Conservation (phyloP, 179 eudicot genomes). For the Camellia oleifera region DNA sequence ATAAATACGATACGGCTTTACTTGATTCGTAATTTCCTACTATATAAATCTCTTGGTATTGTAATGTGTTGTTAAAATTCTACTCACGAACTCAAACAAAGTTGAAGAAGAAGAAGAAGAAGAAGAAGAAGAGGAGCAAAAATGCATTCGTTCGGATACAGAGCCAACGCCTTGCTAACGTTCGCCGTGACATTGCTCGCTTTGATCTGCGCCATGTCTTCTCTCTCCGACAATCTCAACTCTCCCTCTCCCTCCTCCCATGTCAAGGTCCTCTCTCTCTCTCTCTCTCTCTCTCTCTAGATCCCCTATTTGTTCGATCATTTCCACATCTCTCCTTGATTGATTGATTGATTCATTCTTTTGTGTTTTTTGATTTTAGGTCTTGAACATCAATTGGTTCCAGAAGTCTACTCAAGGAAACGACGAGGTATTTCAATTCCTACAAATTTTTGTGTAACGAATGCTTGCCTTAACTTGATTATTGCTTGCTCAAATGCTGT, state of each 20-base stretch:
- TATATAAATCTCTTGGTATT: too few relatives aligned
- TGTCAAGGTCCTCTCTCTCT: slow-evolving; percentile 44
- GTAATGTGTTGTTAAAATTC: too few relatives aligned
- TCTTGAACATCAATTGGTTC: slow-evolving; percentile 68
- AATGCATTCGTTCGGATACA: slow-evolving; percentile 78
- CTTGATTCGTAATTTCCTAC: too few relatives aligned
- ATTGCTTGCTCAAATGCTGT: not conserved
- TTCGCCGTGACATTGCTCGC: slow-evolving; percentile 78
- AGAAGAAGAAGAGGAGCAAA: slow-evolving; percentile 15
- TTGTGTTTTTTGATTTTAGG: slow-evolving; percentile 37
- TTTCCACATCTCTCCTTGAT: not conserved
- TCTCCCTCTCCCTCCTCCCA: slow-evolving; percentile 58
- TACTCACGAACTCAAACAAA: not conserved
- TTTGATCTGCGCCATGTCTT: slow-evolving; percentile 75
- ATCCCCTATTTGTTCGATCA: not conserved
- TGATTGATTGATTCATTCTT: slow-evolving; percentile 1
- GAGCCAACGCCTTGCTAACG: slow-evolving; percentile 89
- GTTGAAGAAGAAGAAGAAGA: not conserved
- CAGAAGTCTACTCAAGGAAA: slow-evolving; percentile 68
- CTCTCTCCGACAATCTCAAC: slow-evolving; percentile 80
- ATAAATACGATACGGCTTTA: too few relatives aligned
- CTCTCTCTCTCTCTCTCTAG: not conserved
- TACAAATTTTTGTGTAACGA: not conserved
- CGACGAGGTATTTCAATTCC: slow-evolving; percentile 64
- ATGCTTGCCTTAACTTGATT: not conserved